These are phyloP conservation scores for Obelidium mucronatum DNA, from an alignment of 192 early-diverging fungal genomes.

Conservation along the genomic window DNA sequence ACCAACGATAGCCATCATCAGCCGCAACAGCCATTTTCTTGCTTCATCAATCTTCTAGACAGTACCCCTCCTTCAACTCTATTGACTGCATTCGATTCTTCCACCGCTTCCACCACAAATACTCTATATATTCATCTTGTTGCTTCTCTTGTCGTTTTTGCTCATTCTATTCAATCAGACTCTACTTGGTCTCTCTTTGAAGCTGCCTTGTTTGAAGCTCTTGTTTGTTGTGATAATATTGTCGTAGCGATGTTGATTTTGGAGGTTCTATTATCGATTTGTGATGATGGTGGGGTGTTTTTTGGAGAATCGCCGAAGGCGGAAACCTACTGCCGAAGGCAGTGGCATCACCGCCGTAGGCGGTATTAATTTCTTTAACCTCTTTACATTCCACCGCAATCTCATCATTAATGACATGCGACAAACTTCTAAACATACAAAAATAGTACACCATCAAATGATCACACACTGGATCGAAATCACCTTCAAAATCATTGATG, in stretches of 20 bases:
- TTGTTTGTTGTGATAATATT: background rate
- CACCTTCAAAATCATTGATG: background rate
- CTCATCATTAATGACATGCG: background rate
- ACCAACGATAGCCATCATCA: background rate
- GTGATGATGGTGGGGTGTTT: background rate
- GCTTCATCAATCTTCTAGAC: background rate
- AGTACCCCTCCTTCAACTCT: background rate
- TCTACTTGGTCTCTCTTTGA: background rate
- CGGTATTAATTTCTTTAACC: too few relatives aligned
- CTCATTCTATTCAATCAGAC: background rate
- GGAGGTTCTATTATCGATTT: background rate
- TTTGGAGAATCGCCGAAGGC: too few relatives aligned
- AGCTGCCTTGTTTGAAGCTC: background rate
- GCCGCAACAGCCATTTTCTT: background rate
- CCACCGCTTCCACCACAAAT: background rate
- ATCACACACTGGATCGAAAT: background rate
- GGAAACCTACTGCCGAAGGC: too few relatives aligned
- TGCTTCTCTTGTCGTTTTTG: background rate
- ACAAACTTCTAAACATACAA: too few relatives aligned
- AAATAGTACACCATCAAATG: background rate
- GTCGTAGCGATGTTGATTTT: background rate
- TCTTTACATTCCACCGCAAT: background rate
- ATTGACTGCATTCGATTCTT: background rate
- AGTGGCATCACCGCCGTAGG: too few relatives aligned
- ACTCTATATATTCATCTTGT: background rate